phyloP scores from a whole-genome alignment of 2,329 filamentous ascomycete genomes.

The Blastomyces parvus region DNA sequence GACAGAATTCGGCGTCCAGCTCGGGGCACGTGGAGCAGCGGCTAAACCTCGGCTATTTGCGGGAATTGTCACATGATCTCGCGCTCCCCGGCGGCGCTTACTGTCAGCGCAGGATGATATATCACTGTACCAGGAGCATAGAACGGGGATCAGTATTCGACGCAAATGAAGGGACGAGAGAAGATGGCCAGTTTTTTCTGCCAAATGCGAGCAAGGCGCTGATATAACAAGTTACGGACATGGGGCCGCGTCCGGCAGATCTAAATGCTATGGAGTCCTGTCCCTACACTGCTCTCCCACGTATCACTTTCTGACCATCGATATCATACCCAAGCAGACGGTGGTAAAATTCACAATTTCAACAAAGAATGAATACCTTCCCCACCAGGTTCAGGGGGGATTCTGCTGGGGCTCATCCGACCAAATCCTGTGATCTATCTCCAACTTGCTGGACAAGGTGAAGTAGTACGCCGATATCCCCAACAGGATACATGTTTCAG shows the following conservation, averaged over 20 bases:
- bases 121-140: no score
- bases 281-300: no score
- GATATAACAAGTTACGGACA: neutral
- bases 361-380: neutral
- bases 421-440: neutral
- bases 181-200: neutral
- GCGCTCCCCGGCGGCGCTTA: neutral
- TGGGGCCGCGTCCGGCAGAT: no score
- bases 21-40: neutral
- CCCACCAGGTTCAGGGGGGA: neutral
- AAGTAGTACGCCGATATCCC: neutral
- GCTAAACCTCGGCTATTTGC: slow-evolving; percentile 6
- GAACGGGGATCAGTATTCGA: neutral
- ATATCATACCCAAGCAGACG: neutral
- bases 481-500: neutral
- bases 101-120: no score
- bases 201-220: neutral
- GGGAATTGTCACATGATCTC: neutral
- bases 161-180: neutral
- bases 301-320: neutral
- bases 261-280: no score
- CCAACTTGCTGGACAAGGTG: neutral
- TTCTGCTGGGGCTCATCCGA: neutral
- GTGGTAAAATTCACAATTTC: neutral
- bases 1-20: neutral